Conservation (phyloP, 768 basidiomycete species). For the Kwoniella pini region DNA sequence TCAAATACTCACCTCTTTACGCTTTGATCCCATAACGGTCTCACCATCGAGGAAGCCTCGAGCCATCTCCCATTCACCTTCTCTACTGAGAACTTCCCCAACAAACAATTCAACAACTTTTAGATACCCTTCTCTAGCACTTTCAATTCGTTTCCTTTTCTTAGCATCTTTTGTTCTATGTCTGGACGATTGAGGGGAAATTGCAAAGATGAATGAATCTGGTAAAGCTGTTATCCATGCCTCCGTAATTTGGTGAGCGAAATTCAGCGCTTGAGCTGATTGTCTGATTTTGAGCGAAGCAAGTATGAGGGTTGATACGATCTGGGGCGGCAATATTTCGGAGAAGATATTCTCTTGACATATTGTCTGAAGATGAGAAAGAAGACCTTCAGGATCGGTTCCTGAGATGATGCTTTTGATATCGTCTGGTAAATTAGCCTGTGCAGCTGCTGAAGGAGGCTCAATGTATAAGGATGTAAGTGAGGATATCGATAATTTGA, state of each 20-base stretch:
- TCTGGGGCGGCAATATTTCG: constrained; percentile 28
- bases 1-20: constrained; percentile 49
- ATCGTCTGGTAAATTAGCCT: constrained; percentile 6
- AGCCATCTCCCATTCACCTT: constrained; percentile 50
- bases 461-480: constrained; percentile 40
- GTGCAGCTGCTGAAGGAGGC: constrained; percentile 22
- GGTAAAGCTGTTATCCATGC: constrained; percentile 38
- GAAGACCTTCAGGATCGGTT: neutral
- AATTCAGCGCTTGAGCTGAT: constrained; percentile 13
- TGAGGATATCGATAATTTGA: constrained; percentile 40
- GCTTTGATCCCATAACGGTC: constrained; percentile 37
- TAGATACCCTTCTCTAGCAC: constrained; percentile 41
- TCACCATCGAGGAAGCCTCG: constrained; percentile 46
- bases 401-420: constrained; percentile 11
- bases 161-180: neutral
- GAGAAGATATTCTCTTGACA: neutral
- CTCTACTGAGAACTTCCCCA: constrained; percentile 40
- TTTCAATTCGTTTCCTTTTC: constrained; percentile 29
- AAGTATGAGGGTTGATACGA: constrained; percentile 43
- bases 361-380: neutral
- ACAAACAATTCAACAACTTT: constrained; percentile 48
- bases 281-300: constrained; percentile 42
- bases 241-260: constrained; percentile 36
- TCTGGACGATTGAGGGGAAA: constrained; percentile 10
- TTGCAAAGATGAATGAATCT: constrained; percentile 26